These are phyloP conservation scores for Epicoccum nigrum DNA, from an alignment of 2,329 filamentous ascomycete species.

Conservation along the genomic window DNA sequence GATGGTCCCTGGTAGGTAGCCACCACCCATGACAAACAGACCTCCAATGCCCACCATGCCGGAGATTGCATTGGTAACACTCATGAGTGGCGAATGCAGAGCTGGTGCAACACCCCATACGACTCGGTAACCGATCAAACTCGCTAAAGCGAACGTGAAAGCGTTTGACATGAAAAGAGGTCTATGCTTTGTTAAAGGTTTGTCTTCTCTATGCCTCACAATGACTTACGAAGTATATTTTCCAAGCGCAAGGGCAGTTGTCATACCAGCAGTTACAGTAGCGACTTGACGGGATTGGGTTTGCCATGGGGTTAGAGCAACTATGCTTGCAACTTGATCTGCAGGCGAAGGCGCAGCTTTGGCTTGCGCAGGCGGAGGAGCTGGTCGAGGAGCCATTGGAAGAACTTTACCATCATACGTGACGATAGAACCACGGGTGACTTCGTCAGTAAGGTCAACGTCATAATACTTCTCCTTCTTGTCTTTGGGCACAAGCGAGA, in stretches of 20 bases:
- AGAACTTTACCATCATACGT: conserved; percentile 78
- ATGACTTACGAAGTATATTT: conserved; percentile 69
- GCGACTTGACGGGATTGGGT: conserved; percentile 78
- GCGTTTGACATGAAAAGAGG: conserved; percentile 88
- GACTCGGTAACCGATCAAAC: conserved; percentile 84
- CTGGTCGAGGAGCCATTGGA: conserved; percentile 74
- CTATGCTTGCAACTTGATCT: conserved; percentile 58
- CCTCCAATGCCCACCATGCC: conserved; percentile 88
- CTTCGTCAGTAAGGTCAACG: conserved; percentile 81
- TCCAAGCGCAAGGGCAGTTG: conserved; percentile 73
- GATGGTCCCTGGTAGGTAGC: conserved; percentile 65
- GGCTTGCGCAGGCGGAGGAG: conserved; percentile 62
- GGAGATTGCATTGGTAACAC: conserved; percentile 90
- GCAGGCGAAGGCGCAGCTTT: conserved; percentile 46
- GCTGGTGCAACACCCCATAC: conserved; percentile 87
- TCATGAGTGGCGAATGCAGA: conserved; percentile 88
- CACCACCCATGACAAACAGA: conserved; percentile 86
- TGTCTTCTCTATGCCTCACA: too few relatives aligned
- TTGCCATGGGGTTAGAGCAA: conserved; percentile 81
- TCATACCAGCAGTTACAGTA: conserved; percentile 78
- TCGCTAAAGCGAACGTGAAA: conserved; percentile 83
- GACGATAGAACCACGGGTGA: conserved; percentile 83
- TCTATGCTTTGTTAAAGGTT: conserved; percentile 15
- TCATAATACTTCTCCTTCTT: conserved; percentile 81
- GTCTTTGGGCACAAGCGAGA: conserved; percentile 79